Evolutionary conservation across 2,329 filamentous ascomycete species (phyloP), one percentile per base, ranked within the genome.

Genomic region (Hymenoscyphus albidus): DNA sequence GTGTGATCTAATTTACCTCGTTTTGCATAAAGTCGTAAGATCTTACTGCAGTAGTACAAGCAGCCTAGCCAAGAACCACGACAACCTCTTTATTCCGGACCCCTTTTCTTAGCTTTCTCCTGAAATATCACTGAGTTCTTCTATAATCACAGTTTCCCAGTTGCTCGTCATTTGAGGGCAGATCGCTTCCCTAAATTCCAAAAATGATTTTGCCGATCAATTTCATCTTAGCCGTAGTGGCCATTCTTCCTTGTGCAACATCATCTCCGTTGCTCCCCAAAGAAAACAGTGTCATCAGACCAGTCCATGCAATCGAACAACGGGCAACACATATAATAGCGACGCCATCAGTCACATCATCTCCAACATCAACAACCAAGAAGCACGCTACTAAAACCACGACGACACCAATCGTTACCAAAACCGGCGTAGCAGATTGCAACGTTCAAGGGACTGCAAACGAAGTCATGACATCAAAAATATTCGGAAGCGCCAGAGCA

Each of bases 381-480:
- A n/a, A 10, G 22, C 18, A n/a, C 44, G 9, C 44, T 4, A 22
- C 44, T 10, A 51, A 22, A 9, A 56, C 62, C n/a, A 40, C 51
- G 14, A 62, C 65, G 35, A 31, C 54, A 3, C 42, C 56, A 0
- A 62, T 64, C n/a, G 54, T 65, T n/a, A 67, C 65, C 5, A 67
- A 65, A n/a, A 59, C 61, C 3, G 59, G 27, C 9, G 14, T 67
- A 56, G 64, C 62, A 39, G 58, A 59, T n/a, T 69, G 64, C 40
- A 56, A 69, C 38, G 56, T 65, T n/a, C 58, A 67, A 59, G 65
- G 64, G 32, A 61, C 44, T 13, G 59, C 67, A 22, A 65, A 31
- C 38, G 16, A 18, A 7, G 16, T 48, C 14, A 48, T 69, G n/a
- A n/a, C 39, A 22, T 59, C 58, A 6, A 57, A 61, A 32, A 54